Evolutionary conservation across 108 stramenopile species (phyloP), one percentile per base, ranked within the genome.

Genomic region (Seminavis robusta): DNA sequence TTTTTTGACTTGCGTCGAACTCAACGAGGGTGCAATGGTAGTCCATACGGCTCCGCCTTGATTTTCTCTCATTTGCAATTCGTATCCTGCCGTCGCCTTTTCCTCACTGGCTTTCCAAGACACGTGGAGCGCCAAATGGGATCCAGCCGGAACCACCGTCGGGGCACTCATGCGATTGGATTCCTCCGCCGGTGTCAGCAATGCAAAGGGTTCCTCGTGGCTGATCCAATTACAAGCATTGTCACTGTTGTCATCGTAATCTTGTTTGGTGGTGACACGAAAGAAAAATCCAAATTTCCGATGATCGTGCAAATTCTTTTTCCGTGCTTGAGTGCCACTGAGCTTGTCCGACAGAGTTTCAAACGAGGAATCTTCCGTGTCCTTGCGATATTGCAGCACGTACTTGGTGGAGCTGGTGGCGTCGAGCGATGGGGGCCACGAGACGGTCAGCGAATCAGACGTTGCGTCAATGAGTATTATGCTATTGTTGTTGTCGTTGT

Each of bases 11-110:
- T 83, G 71, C 9, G 74, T 76, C 17, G 74, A 69, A 13, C 77
- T 65, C 8, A 90, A 47, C 25, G 66, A 67, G 8, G 77, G 19
- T 21, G 84, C 84, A 29, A 90, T 79, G 8, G 88, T 90, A 9
- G 59, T 48, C 88, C 88, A 90, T 23, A 37, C 47, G 10, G 65
- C 63, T 10, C 71, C 65, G 1, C 88, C 82, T 7, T 50, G 52
- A 67, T 86, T 90, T 65, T 78, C 80, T 52, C 88, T 38, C 88
- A 90, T 86, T 74, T 90, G 88, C 10, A 90, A 47, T 56, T 85
- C 82, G 49, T 84, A 90, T 20, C 64, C 63, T 36, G 24, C 29
- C 8, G 36, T 47, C 9, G 52, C 44, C 10, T 11, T 56, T 13
- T 39, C 68, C 47, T 49, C 20, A 39, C 25, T 30, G 47, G 59